A percentile compares a stretch with the other conserved stretches of the same genome.
phyloP scores from a whole-genome alignment of 495 filamentous ascomycete species.

The Usnea hakonensis region DNA sequence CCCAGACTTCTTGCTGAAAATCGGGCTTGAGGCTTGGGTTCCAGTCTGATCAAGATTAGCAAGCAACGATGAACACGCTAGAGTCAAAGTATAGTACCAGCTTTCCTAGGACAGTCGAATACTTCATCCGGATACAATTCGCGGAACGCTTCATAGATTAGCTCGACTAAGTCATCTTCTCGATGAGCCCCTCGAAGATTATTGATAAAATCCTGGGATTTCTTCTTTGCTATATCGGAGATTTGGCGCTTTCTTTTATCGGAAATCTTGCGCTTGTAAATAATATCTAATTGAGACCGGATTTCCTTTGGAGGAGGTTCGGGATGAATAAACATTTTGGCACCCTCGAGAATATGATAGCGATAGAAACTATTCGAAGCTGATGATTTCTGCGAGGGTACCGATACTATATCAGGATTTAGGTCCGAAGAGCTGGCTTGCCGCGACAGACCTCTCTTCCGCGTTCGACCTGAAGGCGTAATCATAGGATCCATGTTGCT shows the following conservation, averaged over 20 bases:
- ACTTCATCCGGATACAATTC: conserved; percentile 7
- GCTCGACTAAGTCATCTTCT: conserved; percentile 14
- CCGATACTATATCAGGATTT: not conserved
- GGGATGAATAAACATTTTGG: conserved; percentile 11
- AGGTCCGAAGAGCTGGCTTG: conserved; percentile 16
- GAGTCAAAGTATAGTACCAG: conserved; percentile 7
- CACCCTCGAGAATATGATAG: conserved; percentile 12
- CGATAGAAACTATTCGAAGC: conserved; percentile 12
- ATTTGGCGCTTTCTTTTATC: not conserved
- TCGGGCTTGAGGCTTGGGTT: conserved; percentile 15
- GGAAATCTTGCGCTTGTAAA: not conserved
- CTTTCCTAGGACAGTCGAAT: conserved; percentile 14
- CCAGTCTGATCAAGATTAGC: conserved; percentile 18
- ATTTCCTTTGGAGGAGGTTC: conserved; percentile 13
- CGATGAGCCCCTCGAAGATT: conserved; percentile 2
- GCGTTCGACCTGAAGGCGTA: not conserved
- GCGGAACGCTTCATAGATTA: conserved; percentile 3
- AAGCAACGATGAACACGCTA: not conserved
- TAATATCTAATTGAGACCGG: conserved; percentile 8
- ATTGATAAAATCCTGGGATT: not conserved
- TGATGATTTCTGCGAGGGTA: not conserved
- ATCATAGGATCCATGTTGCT: conserved; percentile 9
- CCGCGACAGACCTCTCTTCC: conserved; percentile 12
- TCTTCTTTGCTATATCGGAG: not conserved
- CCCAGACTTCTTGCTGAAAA: not conserved